Percentiles rank a stretch among this genome's conserved stretches.
Evolutionary conservation across 2,329 filamentous ascomycete species (phyloP).

Genomic region (Cladosporium sphaerospermum): DNA sequence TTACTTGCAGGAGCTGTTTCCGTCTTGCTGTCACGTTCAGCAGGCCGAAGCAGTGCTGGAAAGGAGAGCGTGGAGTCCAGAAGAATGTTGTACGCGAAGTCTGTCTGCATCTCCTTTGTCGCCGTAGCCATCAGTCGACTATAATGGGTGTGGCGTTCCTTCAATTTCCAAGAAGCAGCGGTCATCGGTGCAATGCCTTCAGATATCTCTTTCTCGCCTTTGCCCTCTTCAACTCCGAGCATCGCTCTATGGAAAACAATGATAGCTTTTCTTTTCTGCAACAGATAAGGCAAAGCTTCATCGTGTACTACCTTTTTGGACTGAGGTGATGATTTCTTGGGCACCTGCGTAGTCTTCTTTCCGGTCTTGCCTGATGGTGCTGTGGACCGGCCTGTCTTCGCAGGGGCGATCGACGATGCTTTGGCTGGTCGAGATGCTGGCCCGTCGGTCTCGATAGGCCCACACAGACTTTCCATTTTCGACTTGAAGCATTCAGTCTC

Average conservation of each 20-base stretch:
- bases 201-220: not conserved
- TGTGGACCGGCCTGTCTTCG: not conserved
- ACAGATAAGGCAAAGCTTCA: not conserved
- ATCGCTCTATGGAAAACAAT: not conserved
- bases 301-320: not conserved
- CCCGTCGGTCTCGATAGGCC: not conserved
- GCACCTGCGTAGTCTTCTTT: not conserved
- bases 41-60: conserved; percentile 51
- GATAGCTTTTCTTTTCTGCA: not conserved
- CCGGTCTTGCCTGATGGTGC: not conserved
- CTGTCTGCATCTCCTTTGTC: conserved; percentile 44
- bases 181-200: not conserved
- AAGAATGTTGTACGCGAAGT: conserved; percentile 62
- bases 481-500: conserved; percentile 8
- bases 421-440: not conserved
- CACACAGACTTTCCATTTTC: not conserved
- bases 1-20: not conserved
- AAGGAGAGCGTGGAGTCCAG: conserved; percentile 90
- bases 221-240: not conserved
- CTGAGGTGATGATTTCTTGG: not conserved
- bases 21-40: not conserved
- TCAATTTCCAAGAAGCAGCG: not conserved
- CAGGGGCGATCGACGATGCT: not conserved
- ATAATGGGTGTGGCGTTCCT: conserved; percentile 1
- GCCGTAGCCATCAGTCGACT: conserved; percentile 2